phyloP scores from a whole-genome alignment of 257 asterid genomes.

The Nyctanthes arbortristis region DNA sequence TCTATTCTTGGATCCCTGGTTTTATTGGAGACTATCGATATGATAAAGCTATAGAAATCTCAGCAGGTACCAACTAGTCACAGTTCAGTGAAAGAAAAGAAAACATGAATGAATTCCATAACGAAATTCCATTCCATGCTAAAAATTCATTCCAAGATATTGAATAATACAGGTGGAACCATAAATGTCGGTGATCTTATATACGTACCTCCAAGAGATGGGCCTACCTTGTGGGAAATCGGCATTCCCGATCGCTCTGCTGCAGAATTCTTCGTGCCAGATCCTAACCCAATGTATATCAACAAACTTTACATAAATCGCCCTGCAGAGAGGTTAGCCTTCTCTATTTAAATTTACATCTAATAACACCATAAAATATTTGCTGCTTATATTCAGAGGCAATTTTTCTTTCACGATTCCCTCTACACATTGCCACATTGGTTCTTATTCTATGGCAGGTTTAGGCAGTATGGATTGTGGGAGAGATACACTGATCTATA shows the following conservation, averaged over 20 bases:
- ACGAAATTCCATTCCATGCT: neutral
- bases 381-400: neutral
- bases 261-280: constrained; percentile 76
- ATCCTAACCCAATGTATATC: constrained; percentile 66
- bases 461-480: constrained; percentile 91
- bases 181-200: constrained; percentile 56
- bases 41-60: constrained; percentile 45
- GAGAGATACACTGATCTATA: constrained; percentile 78
- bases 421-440: neutral
- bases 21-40: constrained; percentile 72
- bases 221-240: constrained; percentile 91
- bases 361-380: neutral
- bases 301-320: constrained; percentile 60
- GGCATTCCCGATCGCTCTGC: constrained; percentile 91
- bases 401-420: neutral
- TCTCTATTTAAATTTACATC: neutral
- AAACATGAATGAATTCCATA: neutral
- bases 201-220: constrained; percentile 66
- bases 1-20: constrained; percentile 84
- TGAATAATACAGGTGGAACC: constrained; percentile 34
- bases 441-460: constrained; percentile 36
- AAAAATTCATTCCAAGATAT: neutral
- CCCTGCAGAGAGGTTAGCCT: constrained; percentile 57
- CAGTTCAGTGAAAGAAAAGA: too few relatives aligned
- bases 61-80: constrained; percentile 49